Evolutionary conservation across 805 yeast species (phyloP), one percentile per base, ranked within the genome.

Genomic region (Lipomyces yamanashiensis): DNA sequence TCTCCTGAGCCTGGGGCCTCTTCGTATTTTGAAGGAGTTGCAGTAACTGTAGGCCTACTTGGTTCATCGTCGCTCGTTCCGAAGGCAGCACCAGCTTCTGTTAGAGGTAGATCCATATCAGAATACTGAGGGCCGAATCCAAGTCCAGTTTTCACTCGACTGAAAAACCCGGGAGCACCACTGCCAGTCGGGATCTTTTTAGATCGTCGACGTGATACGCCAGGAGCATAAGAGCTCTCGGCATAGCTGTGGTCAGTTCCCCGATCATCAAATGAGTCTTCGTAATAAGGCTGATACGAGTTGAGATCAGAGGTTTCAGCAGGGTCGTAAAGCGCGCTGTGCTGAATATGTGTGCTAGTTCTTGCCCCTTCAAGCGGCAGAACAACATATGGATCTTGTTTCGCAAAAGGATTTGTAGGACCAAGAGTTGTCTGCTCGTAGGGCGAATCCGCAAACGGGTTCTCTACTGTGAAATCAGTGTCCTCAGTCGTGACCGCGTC

Each of bases 71-170:
- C 61, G 28, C 21, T 44, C 34, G 59, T 48, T 28, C 62, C 65
- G 23, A 37, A 5, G 12, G 50, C 43, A 8, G 68, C 66, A 7
- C 59, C 58, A 8, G 66, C 56, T 17, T 60, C 66, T 3, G 69
- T 58, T 21, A 66, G 33, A 7, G 69, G 69, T 9, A 66, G 40
- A 33, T 66, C 61, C 68, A 66, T 66, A n/a, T 57, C 63, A 19
- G 61, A 50, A 36, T 49, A 51, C 47, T 53, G 44, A 12, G 66
- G 63, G 7, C 63, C 68, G 45, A 61, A n/a, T 2, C 66, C 64
- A 21, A 64, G 45, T 13, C 68, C 33, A 37, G 21, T n/a, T 45
- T 64, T 64, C 51, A 57, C 43, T 48, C 66, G 58, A 36, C 52
- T 61, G 40, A 62, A 64, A 39, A 64, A 48, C 17, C 63, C 61